Evolutionary conservation across 129 eudicot genomes (phyloP).

Genomic region (Apium graveolens): DNA sequence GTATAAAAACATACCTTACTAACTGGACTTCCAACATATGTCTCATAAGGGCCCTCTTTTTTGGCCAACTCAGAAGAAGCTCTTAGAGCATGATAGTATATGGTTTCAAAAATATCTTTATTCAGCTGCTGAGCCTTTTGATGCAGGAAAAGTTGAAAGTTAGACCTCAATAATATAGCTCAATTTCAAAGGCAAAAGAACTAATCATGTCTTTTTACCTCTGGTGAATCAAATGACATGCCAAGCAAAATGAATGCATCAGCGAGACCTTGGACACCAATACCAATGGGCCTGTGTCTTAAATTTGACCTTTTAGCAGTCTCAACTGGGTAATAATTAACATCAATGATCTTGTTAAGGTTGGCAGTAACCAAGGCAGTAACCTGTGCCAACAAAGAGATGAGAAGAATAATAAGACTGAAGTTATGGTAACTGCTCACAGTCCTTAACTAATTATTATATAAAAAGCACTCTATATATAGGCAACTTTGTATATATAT

Average conservation of each 20-base stretch:
- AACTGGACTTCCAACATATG: conserved; percentile 81
- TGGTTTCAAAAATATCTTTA: conserved; percentile 95
- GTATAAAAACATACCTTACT: conserved; percentile 54
- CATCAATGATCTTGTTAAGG: conserved; percentile 53
- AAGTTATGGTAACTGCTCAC: neutral
- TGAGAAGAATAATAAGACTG: neutral
- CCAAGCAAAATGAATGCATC: conserved; percentile 63
- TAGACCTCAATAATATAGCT: neutral
- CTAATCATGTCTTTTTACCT: conserved; percentile 19
- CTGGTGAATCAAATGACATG: conserved; percentile 72
- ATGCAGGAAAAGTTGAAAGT: neutral
- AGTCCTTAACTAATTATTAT: too few relatives aligned
- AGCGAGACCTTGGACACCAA: conserved; percentile 80
- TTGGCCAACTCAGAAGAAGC: conserved; percentile 81
- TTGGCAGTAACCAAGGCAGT: conserved; percentile 40
- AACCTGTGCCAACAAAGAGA: conserved; percentile 25
- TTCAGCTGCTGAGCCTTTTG: conserved; percentile 89
- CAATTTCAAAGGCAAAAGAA: neutral
- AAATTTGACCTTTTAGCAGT: conserved; percentile 55
- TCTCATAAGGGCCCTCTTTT: conserved; percentile 79
- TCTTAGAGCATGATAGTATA: conserved; percentile 79
- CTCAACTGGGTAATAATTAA: conserved; percentile 57
- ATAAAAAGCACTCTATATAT: neutral
- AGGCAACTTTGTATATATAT: neutral
- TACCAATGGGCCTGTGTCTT: conserved; percentile 61